Percentiles rank a stretch among this genome's conserved stretches.
phyloP scores from a whole-genome alignment of 2,329 filamentous ascomycete species.

The Microdochium bolleyi region DNA sequence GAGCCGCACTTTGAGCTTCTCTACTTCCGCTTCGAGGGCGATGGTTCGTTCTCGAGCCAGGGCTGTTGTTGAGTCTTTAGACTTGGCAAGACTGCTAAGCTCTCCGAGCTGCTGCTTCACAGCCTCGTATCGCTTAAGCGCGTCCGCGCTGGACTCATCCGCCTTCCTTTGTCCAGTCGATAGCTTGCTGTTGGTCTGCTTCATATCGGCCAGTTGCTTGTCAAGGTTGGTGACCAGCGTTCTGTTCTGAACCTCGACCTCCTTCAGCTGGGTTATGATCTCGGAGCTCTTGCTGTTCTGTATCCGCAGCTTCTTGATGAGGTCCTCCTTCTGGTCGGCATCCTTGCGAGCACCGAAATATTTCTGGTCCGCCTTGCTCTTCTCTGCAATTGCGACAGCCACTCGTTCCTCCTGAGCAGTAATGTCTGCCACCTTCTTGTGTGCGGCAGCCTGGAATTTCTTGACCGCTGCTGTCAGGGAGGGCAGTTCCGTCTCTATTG shows the following conservation, averaged over 20 bases:
- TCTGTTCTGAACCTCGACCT: conserved; percentile 72
- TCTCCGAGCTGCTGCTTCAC: conserved; percentile 70
- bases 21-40: conserved; percentile 65
- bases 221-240: conserved; percentile 76
- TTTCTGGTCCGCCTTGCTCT: conserved; percentile 94
- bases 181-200: conserved; percentile 66
- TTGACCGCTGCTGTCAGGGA: conserved; percentile 89
- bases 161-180: conserved; percentile 66
- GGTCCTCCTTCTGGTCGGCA: conserved; percentile 75
- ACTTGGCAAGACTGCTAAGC: conserved; percentile 63
- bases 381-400: conserved; percentile 69
- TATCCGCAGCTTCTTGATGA: conserved; percentile 69
- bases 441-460: conserved; percentile 75
- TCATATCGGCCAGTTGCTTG: conserved; percentile 80
- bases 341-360: conserved; percentile 95
- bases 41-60: conserved; percentile 48
- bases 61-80: conserved; percentile 59
- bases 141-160: conserved; percentile 65
- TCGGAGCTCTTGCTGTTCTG: conserved; percentile 89
- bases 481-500: conserved; percentile 80
- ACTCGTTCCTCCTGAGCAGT: conserved; percentile 70
- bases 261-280: conserved; percentile 88
- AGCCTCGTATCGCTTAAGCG: conserved; percentile 60
- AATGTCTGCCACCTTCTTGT: conserved; percentile 79
- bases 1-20: conserved; percentile 69